Percentiles rank a stretch among this genome's conserved stretches.
These are phyloP conservation scores for Eremochloa ophiuroides DNA, from an alignment of 176 grass and related monocot genomes.

Conservation along the genomic window DNA sequence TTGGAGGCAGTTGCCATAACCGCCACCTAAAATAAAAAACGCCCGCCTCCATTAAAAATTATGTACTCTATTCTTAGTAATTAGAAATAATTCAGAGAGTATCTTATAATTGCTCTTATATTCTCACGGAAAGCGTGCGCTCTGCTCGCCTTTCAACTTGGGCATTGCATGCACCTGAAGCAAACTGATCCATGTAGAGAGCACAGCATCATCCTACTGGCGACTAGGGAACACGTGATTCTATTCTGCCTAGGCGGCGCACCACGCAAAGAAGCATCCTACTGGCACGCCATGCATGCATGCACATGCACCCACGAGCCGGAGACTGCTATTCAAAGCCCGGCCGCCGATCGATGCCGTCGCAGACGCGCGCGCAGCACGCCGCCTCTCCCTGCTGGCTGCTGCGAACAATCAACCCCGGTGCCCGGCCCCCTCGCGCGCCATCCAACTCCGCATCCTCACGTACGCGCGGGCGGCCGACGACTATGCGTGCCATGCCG, in stretches of 20 bases:
- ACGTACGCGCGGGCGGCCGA: neutral
- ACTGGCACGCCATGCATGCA: conserved; percentile 17
- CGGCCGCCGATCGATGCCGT: too few relatives aligned
- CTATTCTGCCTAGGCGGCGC: neutral
- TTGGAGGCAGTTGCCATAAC: too few relatives aligned
- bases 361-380: neutral
- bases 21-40: too few relatives aligned
- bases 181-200: neutral
- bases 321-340: neutral
- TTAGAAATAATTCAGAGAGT: too few relatives aligned
- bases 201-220: neutral
- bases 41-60: too few relatives aligned
- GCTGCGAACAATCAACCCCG: neutral
- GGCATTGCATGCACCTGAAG: neutral
- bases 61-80: too few relatives aligned
- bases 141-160: neutral
- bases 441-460: neutral
- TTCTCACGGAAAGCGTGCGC: neutral
- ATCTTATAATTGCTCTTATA: too few relatives aligned
- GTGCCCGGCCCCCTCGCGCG: too few relatives aligned
- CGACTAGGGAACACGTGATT: conserved; percentile 5
- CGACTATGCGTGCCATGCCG: neutral
- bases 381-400: neutral
- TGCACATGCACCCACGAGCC: neutral
- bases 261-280: conserved; percentile 33